Evolutionary conservation across 208 protist species (phyloP).

Genomic region (Leishmania turanica): DNA sequence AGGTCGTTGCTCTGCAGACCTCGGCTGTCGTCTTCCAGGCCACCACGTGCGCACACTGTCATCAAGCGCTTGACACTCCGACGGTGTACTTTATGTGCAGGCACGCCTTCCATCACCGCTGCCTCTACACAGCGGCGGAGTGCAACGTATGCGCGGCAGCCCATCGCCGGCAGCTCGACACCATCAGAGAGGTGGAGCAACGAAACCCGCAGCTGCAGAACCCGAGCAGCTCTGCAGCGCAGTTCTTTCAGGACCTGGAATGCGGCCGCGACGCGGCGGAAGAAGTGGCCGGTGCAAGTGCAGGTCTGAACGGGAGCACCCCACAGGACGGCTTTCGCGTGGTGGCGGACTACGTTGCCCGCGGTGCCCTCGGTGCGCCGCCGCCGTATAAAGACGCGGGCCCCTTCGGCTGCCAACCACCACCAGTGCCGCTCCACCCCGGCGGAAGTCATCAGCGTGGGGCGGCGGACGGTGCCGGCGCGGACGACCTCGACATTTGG

Average conservation of each 20-base stretch:
- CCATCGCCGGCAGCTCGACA: slow-evolving; percentile 27
- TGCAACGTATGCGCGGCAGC: slow-evolving; percentile 58
- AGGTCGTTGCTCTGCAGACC: slow-evolving; percentile 74
- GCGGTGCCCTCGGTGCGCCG: slow-evolving; percentile 15
- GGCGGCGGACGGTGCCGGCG: background rate
- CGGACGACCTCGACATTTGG: slow-evolving; percentile 16
- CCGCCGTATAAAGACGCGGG: slow-evolving; percentile 19
- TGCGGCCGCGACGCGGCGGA: background rate
- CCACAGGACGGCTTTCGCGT: slow-evolving; percentile 82
- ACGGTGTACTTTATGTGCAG: slow-evolving; percentile 95
- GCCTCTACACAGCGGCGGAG: slow-evolving; percentile 63
- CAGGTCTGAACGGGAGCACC: background rate
- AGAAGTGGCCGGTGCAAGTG: background rate
- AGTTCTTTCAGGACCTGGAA: slow-evolving; percentile 28
- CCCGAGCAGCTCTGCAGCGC: slow-evolving; percentile 22
- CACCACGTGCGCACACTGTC: slow-evolving; percentile 85
- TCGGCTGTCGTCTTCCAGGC: slow-evolving; percentile 88
- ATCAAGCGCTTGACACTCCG: slow-evolving; percentile 88
- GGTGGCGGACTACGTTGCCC: slow-evolving; percentile 92
- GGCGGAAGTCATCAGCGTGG: slow-evolving; percentile 3
- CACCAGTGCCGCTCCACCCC: slow-evolving; percentile 1
- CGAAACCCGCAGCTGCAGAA: slow-evolving; percentile 21
- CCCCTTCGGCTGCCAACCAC: slow-evolving; percentile 3
- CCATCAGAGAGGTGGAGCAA: slow-evolving; percentile 25
- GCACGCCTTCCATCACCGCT: slow-evolving; percentile 94